Percentiles rank a stretch among this genome's conserved stretches.
phyloP scores from a whole-genome alignment of 192 early-diverging fungal genomes.

The Coemansia sp. region DNA sequence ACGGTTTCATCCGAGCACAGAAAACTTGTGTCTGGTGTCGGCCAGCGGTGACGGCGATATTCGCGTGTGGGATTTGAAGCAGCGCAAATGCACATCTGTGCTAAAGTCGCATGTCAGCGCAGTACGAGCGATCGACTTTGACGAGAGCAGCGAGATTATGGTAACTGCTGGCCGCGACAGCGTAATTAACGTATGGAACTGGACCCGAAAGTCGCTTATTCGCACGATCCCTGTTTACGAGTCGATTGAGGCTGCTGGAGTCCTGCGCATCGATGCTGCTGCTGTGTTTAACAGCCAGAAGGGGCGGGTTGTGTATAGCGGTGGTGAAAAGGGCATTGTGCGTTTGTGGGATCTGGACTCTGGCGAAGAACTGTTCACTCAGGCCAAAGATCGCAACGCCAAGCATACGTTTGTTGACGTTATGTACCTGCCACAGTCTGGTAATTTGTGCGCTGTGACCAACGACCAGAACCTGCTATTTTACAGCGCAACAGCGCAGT shows the following conservation, averaged over 20 bases:
- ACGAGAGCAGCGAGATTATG: conserved; percentile 63
- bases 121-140: conserved; percentile 84
- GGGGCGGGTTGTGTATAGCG: conserved; percentile 71
- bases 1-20: conserved; percentile 72
- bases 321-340: conserved; percentile 78
- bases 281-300: conserved; percentile 35
- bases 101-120: conserved; percentile 87
- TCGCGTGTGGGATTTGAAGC: conserved; percentile 85
- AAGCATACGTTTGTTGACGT: conserved; percentile 77
- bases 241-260: conserved; percentile 80
- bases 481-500: conserved; percentile 57
- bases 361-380: conserved; percentile 67
- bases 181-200: conserved; percentile 87
- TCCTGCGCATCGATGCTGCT: conserved; percentile 56
- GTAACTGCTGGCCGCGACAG: conserved; percentile 88
- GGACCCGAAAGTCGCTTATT: conserved; percentile 60
- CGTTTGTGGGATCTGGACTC: conserved; percentile 85
- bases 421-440: conserved; percentile 58
- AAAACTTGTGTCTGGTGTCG: conserved; percentile 69
- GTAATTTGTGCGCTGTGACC: conserved; percentile 72
- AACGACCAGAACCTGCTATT: conserved; percentile 91
- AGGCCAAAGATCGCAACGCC: conserved; percentile 68
- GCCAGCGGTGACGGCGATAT: conserved; percentile 91
- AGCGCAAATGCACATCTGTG: conserved; percentile 70
- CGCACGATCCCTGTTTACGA: conserved; percentile 90